Conservation (phyloP, 768 basidiomycete species). For the Lyophyllum atratum region DNA sequence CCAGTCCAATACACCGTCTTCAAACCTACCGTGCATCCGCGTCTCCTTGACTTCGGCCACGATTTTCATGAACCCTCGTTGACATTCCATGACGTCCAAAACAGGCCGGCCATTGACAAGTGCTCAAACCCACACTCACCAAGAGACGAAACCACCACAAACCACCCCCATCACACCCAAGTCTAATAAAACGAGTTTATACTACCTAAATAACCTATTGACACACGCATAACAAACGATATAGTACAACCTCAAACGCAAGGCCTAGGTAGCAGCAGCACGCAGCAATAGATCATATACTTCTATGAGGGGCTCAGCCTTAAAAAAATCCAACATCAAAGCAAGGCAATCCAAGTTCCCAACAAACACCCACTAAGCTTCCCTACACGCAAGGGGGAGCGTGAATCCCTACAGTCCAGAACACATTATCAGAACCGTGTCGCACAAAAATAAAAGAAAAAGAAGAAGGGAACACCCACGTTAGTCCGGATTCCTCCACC, state of each 20-base stretch:
- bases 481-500: constrained; percentile 85
- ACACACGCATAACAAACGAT: neutral
- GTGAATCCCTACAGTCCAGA: neutral
- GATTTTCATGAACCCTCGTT: too few relatives aligned
- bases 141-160: too few relatives aligned
- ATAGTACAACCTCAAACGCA: neutral
- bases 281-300: neutral
- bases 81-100: too few relatives aligned
- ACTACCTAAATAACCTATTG: neutral
- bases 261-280: neutral
- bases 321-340: neutral
- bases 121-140: too few relatives aligned
- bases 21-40: too few relatives aligned
- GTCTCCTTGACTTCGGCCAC: too few relatives aligned
- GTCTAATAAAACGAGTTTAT: neutral
- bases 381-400: neutral
- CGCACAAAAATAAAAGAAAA: neutral
- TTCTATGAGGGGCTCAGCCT: neutral
- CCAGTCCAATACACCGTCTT: too few relatives aligned
- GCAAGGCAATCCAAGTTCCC: neutral
- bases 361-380: neutral
- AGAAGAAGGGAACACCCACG: constrained; percentile 31
- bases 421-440: neutral
- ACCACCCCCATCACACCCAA: neutral
- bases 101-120: too few relatives aligned